phyloP scores from a whole-genome alignment of 495 filamentous ascomycete genomes.

The Sporormia fimetaria region DNA sequence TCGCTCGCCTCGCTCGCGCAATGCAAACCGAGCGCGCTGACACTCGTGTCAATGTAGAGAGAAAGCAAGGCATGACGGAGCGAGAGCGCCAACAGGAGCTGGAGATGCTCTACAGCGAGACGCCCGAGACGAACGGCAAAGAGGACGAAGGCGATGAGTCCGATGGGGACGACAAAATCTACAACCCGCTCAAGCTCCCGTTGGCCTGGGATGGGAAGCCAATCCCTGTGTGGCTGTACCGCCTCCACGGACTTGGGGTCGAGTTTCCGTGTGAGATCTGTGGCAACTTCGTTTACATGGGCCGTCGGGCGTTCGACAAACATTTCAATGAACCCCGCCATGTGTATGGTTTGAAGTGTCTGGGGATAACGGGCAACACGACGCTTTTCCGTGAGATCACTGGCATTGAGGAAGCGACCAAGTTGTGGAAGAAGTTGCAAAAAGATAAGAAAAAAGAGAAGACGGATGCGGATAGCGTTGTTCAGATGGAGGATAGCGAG shows the following conservation, averaged over 20 bases:
- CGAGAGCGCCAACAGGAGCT: constrained; percentile 84
- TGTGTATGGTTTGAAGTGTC: constrained; percentile 81
- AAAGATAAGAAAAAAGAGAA: constrained; percentile 70
- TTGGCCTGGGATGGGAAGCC: constrained; percentile 97
- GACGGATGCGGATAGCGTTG: constrained; percentile 63
- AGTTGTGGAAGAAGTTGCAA: constrained; percentile 88
- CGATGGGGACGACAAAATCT: constrained; percentile 68
- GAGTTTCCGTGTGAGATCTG: constrained; percentile 95
- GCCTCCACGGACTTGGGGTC: constrained; percentile 86
- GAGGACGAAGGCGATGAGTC: constrained; percentile 46
- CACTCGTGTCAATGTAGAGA: constrained; percentile 84
- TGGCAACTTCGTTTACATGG: constrained; percentile 96
- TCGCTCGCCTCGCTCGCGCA: constrained; percentile 60
- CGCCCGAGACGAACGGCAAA: constrained; percentile 35
- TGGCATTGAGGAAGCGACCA: constrained; percentile 73
- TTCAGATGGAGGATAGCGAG: constrained; percentile 96
- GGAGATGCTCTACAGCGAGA: constrained; percentile 66
- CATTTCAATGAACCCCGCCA: constrained; percentile 92
- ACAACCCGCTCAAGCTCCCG: constrained; percentile 92
- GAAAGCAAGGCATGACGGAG: constrained; percentile 91
- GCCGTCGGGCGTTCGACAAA: constrained; percentile 90
- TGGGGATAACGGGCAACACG: constrained; percentile 85
- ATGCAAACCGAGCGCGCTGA: constrained; percentile 73
- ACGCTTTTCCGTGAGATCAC: constrained; percentile 91
- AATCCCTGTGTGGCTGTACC: constrained; percentile 98